Conservation (phyloP, 768 basidiomycete species). For the Tephrocybe sp. region DNA sequence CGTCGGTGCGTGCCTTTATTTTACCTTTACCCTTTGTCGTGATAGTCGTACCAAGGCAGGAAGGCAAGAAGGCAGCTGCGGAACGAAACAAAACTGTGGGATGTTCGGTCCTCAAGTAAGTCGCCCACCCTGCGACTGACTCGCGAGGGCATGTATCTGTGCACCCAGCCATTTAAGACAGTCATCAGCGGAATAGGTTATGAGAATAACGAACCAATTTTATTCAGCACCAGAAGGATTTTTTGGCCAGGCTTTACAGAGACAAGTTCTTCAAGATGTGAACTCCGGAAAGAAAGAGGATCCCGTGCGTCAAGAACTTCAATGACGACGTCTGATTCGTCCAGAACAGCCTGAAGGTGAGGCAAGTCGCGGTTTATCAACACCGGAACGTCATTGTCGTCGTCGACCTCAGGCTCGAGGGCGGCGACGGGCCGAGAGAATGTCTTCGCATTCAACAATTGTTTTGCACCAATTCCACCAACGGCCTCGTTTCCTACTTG, state of each 20-base stretch:
- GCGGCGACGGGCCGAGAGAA: conserved; percentile 28
- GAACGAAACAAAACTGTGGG: conserved; percentile 74
- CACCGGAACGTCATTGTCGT: conserved; percentile 56
- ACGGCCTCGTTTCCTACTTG: conserved; percentile 51
- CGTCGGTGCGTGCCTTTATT: conserved; percentile 38
- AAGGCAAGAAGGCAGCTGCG: conserved; percentile 63
- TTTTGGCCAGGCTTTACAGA: conserved; percentile 39
- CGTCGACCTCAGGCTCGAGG: conserved; percentile 31
- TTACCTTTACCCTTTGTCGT: conserved; percentile 46
- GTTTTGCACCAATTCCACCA: conserved; percentile 43
- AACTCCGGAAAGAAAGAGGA: conserved; percentile 68
- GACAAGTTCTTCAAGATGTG: conserved; percentile 55
- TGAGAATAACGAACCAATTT: conserved; percentile 65
- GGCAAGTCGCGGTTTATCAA: conserved; percentile 64
- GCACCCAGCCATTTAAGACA: background rate
- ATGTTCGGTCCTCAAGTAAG: conserved; percentile 53
- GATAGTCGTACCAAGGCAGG: conserved; percentile 20
- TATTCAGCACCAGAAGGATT: conserved; percentile 75
- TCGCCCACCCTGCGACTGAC: conserved; percentile 65
- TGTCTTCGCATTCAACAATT: conserved; percentile 32
- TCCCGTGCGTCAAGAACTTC: conserved; percentile 86
- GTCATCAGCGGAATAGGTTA: conserved; percentile 1
- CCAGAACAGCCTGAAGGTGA: conserved; percentile 63
- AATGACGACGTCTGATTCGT: conserved; percentile 74
- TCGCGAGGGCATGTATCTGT: conserved; percentile 82